Base-by-base conservation (phyloP, 164 flowering plant genomes). In the Santalum album region DNA sequence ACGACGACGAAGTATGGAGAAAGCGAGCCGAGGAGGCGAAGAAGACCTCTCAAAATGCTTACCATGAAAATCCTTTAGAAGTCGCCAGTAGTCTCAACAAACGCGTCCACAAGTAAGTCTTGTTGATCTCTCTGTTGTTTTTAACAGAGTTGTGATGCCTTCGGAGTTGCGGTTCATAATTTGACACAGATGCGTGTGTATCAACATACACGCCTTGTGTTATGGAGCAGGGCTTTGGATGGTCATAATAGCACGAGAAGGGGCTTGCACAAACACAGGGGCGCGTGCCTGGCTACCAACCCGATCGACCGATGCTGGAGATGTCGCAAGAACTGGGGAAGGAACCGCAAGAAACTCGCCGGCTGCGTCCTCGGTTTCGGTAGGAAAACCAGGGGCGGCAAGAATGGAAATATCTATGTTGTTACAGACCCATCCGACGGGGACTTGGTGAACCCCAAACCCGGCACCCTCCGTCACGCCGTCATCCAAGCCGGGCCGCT, bases 261-360 rank as follows among this genome's bases (percentile, higher is more conserved):
- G 56, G 46, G 38, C 18, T 40, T 82, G 57, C 9, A 36, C 10
- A 66, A 42, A 35, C 23, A 49, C 48, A 36, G 0, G 0, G 79
- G 82, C 0, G 56, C 59, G 34, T 86, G 89, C 67, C 0, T 32
- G 45, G 85, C 89, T 0, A 78, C 84, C 1, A 86, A 86, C 75
- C 95, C 95, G 2, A 83, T 86, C 2, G 90, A 86, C 58, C 58
- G 74, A 20, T 86, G 95, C 67, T 86, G 90, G 95, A 61, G 95
- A 59, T 86, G 95, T 68, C 26, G 57, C 1, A 29, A 49, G 1
- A 14, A 75, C 25, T 86, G 90, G 95, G 73, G 71, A 9, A 14
- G 32, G 1, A 53, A 83, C 63, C 75, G 88, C 10, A 66, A 66
- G 73, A 63, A 21, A 69, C 65, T 81, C 6, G 80, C 86, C 4